Evolutionary conservation across 2,329 filamentous ascomycete genomes (phyloP).

Genomic region (Venturia pyrina): DNA sequence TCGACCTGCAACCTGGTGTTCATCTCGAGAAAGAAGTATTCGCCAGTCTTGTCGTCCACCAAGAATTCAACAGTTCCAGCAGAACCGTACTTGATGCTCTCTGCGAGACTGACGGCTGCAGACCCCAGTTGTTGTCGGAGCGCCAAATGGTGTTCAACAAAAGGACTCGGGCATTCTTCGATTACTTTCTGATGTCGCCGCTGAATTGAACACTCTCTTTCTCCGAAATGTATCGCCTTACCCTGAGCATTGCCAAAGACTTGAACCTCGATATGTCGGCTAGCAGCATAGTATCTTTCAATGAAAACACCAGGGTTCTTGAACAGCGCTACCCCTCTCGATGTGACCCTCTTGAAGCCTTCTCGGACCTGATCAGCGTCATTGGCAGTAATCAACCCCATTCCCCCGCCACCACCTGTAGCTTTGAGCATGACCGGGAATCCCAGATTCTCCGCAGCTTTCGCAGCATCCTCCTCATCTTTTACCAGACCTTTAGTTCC

Average conservation of each 20-base stretch:
- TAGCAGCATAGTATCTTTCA: conserved; percentile 70
- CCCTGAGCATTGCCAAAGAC: conserved; percentile 73
- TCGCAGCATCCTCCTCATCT: conserved; percentile 37
- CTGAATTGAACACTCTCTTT: conserved; percentile 82
- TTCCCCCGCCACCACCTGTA: conserved; percentile 57
- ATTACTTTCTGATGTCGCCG: conserved; percentile 73
- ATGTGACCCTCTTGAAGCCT: conserved; percentile 62
- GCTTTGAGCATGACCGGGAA: conserved; percentile 57
- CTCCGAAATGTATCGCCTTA: conserved; percentile 71
- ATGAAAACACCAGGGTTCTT: conserved; percentile 78
- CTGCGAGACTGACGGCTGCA: conserved; percentile 58
- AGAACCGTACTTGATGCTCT: conserved; percentile 58
- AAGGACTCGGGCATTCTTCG: conserved; percentile 78
- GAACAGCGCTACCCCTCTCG: conserved; percentile 68
- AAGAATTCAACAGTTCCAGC: conserved; percentile 89
- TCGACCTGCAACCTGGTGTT: conserved; percentile 50
- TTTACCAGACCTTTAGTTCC: conserved; percentile 39
- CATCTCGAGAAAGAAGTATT: conserved; percentile 62
- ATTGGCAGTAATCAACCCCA: conserved; percentile 71
- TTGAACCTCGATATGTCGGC: conserved; percentile 82
- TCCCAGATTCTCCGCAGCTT: conserved; percentile 34
- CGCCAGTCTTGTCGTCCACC: conserved; percentile 68
- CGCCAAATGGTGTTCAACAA: conserved; percentile 38
- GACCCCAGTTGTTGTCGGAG: conserved; percentile 54
- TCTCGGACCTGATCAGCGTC: conserved; percentile 57